Conservation (phyloP, 1,284 basidiomycete species). For the Cryptococcus sp. region DNA sequence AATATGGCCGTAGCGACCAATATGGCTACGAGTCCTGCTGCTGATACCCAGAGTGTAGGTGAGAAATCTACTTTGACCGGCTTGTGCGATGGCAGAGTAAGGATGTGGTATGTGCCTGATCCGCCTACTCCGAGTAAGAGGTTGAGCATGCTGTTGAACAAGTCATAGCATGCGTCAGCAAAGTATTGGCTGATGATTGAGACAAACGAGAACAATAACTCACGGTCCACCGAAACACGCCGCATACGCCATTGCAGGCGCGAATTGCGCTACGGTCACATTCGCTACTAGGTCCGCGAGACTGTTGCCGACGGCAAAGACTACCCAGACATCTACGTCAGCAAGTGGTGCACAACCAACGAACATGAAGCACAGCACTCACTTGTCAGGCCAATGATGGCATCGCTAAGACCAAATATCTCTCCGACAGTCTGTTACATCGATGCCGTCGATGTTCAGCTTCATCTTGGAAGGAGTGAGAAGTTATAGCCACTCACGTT, state of each 20-base stretch:
- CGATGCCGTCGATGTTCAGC: not conserved
- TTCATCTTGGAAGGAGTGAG: not conserved
- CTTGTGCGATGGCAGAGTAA: slow-evolving; percentile 60
- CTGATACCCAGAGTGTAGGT: slow-evolving; percentile 79
- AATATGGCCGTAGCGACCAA: slow-evolving; percentile 75
- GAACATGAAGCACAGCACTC: slow-evolving; percentile 9
- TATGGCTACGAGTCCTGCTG: slow-evolving; percentile 72
- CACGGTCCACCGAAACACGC: slow-evolving; percentile 57
- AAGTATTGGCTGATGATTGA: no score
- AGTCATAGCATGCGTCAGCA: not conserved
- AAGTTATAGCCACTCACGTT: slow-evolving; percentile 59
- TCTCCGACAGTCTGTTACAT: slow-evolving; percentile 78
- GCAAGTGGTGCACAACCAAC: not conserved
- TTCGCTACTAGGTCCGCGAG: slow-evolving; percentile 96
- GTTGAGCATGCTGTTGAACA: slow-evolving; percentile 82
- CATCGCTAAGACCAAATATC: slow-evolving; percentile 93
- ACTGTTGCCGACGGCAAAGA: slow-evolving; percentile 95
- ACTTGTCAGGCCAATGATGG: slow-evolving; percentile 89
- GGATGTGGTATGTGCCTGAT: slow-evolving; percentile 49
- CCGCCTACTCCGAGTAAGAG: slow-evolving; percentile 68
- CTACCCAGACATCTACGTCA: slow-evolving; percentile 12
- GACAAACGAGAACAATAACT: not conserved
- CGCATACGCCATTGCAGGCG: slow-evolving; percentile 53
- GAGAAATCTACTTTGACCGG: slow-evolving; percentile 74
- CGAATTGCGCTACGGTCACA: slow-evolving; percentile 76